phyloP scores from a whole-genome alignment of 176 grass and related monocot species.

The Avena insularis region DNA sequence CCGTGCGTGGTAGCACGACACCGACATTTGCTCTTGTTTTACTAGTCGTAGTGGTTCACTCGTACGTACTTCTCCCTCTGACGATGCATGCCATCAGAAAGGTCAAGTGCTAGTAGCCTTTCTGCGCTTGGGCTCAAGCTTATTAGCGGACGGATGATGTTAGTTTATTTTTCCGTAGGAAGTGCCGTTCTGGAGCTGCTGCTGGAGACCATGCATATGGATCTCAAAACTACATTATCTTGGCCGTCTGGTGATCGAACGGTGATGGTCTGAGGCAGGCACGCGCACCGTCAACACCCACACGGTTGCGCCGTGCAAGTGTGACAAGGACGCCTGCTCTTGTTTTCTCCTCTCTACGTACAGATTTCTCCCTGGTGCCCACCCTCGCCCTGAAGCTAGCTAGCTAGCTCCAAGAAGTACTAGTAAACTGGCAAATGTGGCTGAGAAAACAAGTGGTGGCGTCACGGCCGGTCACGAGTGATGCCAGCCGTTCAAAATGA shows the following conservation, averaged over 20 bases:
- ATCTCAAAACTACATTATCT: neutral
- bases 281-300: neutral
- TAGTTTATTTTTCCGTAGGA: neutral
- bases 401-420: too few relatives aligned
- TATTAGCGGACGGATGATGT: neutral
- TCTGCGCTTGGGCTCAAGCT: neutral
- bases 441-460: neutral
- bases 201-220: neutral
- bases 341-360: neutral
- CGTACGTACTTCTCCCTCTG: neutral
- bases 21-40: neutral
- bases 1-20: neutral
- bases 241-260: neutral
- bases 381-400: neutral
- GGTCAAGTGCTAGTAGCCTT: neutral
- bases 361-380: neutral
- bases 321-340: conserved; percentile 16
- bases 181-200: neutral
- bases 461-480: neutral
- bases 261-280: neutral
- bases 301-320: neutral
- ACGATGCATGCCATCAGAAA: neutral
- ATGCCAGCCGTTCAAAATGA: neutral
- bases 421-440: neutral
- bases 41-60: neutral